Base-by-base conservation (phyloP, 2,329 filamentous ascomycete species). In the Chrysoporthe cubensis region DNA sequence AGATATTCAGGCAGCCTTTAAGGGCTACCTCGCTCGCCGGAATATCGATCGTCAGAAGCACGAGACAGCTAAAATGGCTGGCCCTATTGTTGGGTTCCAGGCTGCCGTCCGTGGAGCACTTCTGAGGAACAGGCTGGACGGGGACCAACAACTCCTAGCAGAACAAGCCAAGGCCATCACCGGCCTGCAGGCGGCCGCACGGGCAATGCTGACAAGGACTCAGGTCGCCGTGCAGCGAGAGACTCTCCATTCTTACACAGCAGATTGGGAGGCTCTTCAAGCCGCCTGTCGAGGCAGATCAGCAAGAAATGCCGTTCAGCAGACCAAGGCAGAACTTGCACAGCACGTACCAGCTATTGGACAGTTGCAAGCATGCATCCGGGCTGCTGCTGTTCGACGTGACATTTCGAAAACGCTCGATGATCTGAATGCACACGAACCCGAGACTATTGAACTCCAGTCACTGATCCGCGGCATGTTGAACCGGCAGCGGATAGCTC, bases 1-100 rank as follows among this genome's bases (percentile, higher is more conserved):
- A 56, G 84, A 88, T 71, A 85, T 93, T 59, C 89, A 91, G 76
- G 86, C 88, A 75, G 78, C 85, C 69, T 87, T 91, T 74, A 85
- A 90, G 73, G 92, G 91, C 37, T 90, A 88, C 72, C 80, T 93
- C 70, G 79, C 87, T 67, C 87, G 91, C 59, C 85, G 87, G 75
- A 81, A 80, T 61, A 78, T 91, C 68, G 77, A 81, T 63, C 80
- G 80, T 70, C 88, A 88, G 78, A 84, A 86, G 73, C 79, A 82
- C 70, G 85, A 87, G 75, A 88, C 87, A 21, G 81, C 80, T 71
- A 77, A 82, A 71, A 80, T 83, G 64, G 79, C 85, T 71, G 82
- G 82, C 43, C 81, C 84, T 63, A 83, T 91, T 50, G 80, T 82
- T 69, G 80, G 82, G 59, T 82, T 93, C 56, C 91, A 94, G 79